Base-by-base conservation (phyloP, 140 eudicot species). In the Erigeron philadelphicus region DNA sequence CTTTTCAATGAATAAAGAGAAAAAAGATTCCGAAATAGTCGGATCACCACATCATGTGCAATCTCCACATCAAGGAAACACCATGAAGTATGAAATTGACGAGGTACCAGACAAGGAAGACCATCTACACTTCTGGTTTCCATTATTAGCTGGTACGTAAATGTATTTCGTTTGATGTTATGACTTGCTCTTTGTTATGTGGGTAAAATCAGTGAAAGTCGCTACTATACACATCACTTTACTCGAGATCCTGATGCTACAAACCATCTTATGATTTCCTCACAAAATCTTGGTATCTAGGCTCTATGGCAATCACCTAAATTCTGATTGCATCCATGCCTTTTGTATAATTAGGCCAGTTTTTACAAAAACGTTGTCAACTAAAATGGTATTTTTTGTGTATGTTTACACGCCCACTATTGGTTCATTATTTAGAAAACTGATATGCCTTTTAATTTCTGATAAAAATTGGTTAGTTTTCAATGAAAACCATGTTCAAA, bases 91-190 rank as follows among this genome's bases (percentile, higher is more conserved):
- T 75, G 88, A 84, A 62, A 82, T 72, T 57, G 89, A 80, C 25
- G 86, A 83, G 57, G 15, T 83, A 68, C 56, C 70, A 5, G 95
- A 87, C 43, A 87, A 75, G 77, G 91, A 81, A 64, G 97, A 85
- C 66, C 90, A 87, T 82, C 85, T 93, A 1, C 87, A 86, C 74
- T 85, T 87, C 69, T 93, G 97, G 99, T 89, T 93, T 72, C 99
- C 99, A 0, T 80, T 93, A 83, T 80, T 93, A 80, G 95, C 99
- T 69, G 97, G 95, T 93, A 79, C 78, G 82, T 18, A 60, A 40
- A 63, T 13, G n/a, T 63, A 42, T 63, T 16, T 40, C n/a, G 4
- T 63, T 63, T 60, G 66, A 13, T 23, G 64, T 9, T 7, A 19
- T 40, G 11, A 23, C 15, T 23, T 48, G 3, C 54, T 2, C 5